Conservation (phyloP, 306 rosid species). For the Phaseolus lunatus region DNA sequence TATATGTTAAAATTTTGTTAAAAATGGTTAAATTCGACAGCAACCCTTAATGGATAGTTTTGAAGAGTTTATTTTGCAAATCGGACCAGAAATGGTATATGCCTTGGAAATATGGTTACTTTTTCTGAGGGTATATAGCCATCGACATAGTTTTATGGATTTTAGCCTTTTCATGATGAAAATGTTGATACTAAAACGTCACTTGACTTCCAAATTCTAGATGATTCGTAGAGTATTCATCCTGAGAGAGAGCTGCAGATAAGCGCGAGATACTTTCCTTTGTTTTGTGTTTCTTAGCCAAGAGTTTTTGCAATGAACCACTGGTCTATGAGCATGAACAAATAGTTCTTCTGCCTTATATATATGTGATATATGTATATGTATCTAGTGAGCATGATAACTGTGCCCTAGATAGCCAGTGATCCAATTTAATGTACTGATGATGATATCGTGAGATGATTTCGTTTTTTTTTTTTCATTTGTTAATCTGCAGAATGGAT, state of each 20-base stretch:
- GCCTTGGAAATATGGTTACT: not conserved
- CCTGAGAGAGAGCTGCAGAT: not conserved
- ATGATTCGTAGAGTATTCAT: not conserved
- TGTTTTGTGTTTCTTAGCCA: not conserved
- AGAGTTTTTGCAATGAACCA: not conserved
- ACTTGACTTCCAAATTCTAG: not conserved
- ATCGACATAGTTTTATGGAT: not conserved
- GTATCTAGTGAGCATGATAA: not conserved
- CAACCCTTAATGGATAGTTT: slow-evolving; percentile 14
- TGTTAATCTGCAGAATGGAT: not conserved
- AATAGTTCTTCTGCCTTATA: not conserved
- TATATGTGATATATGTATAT: not conserved
- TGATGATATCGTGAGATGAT: not conserved
- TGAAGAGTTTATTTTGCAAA: not conserved
- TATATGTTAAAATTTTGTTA: not conserved
- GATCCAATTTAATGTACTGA: not conserved
- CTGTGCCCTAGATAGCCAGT: slow-evolving; percentile 13
- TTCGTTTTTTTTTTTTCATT: not conserved
- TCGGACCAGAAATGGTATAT: not conserved
- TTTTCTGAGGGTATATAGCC: not conserved
- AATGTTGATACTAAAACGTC: not conserved
- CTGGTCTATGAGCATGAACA: not conserved
- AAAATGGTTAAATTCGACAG: not conserved
- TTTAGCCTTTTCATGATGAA: not conserved
- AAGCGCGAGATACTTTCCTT: not conserved